Evolutionary conservation across 768 basidiomycete species (phyloP).

Genomic region (Tylopilus sp.): DNA sequence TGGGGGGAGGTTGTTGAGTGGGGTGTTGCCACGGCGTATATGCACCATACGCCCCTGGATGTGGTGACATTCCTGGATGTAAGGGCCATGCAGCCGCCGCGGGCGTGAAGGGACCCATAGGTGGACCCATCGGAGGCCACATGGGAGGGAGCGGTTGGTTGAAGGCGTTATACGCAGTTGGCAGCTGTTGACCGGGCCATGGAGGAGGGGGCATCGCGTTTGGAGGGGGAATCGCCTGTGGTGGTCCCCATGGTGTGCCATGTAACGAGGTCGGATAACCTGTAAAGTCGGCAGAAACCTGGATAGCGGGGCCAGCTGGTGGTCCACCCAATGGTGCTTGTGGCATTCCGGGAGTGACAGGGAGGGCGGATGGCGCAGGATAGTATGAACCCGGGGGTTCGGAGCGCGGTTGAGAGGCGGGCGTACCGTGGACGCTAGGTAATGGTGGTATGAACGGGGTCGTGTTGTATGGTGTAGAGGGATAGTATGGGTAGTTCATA

Average conservation of each 20-base stretch:
- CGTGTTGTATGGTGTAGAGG: slow-evolving; percentile 35
- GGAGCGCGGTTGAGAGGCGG: slow-evolving; percentile 16
- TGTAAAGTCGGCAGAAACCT: slow-evolving; percentile 31
- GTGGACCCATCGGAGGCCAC: slow-evolving; percentile 18
- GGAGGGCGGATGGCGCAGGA: slow-evolving; percentile 29
- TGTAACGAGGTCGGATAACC: slow-evolving; percentile 28
- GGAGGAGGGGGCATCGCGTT: slow-evolving; percentile 18
- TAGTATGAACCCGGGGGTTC: slow-evolving; percentile 33
- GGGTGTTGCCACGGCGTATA: slow-evolving; percentile 30
- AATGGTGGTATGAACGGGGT: slow-evolving; percentile 39
- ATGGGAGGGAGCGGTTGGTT: slow-evolving; percentile 30
- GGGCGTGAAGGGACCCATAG: slow-evolving; percentile 23
- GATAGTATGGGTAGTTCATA: slow-evolving; percentile 39
- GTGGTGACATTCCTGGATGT: slow-evolving; percentile 24
- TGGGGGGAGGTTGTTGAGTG: slow-evolving; percentile 25
- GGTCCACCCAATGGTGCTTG: slow-evolving; percentile 6
- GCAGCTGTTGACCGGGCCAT: slow-evolving; percentile 19
- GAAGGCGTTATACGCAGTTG: slow-evolving; percentile 28
- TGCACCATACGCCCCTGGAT: slow-evolving; percentile 15
- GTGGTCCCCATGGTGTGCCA: slow-evolving; percentile 26
- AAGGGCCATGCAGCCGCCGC: slow-evolving; percentile 27
- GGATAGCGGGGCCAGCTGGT: slow-evolving; percentile 3
- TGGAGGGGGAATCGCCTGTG: slow-evolving; percentile 20
- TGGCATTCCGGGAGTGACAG: slow-evolving; percentile 17
- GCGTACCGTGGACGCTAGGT: slow-evolving; percentile 27